Conservation (phyloP, 768 basidiomycete species). For the Brasilioporus rufonigricans region DNA sequence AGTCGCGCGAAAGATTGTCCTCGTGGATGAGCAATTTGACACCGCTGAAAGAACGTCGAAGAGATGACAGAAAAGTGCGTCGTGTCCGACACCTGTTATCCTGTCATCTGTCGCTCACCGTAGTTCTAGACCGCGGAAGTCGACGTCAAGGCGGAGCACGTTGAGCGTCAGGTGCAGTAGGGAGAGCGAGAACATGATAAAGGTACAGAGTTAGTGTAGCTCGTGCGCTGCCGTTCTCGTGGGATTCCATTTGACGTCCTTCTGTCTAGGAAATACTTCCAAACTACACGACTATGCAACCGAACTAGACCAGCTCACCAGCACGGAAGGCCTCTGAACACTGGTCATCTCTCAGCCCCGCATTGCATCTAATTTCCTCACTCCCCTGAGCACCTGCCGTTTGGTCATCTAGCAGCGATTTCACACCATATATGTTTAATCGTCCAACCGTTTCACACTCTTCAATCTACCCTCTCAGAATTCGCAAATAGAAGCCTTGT, state of each 20-base stretch:
- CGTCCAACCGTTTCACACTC: constrained; percentile 15
- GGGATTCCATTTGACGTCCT: constrained; percentile 3
- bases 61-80: constrained; percentile 96
- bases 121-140: constrained; percentile 76
- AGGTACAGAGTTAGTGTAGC: constrained; percentile 77
- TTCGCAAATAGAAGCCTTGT: constrained; percentile 10
- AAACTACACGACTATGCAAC: constrained; percentile 73
- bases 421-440: constrained; percentile 22
- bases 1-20: constrained; percentile 81
- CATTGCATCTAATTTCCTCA: constrained; percentile 7
- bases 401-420: constrained; percentile 15
- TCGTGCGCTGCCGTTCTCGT: background rate
- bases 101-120: constrained; percentile 18
- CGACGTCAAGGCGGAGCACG: constrained; percentile 98
- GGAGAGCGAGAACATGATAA: constrained; percentile 87
- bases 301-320: constrained; percentile 82
- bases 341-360: background rate
- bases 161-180: constrained; percentile 85
- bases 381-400: constrained; percentile 1
- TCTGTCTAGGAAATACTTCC: constrained; percentile 57
- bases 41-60: constrained; percentile 93
- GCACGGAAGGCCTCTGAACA: constrained; percentile 68
- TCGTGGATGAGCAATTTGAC: constrained; percentile 95
- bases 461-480: constrained; percentile 23
- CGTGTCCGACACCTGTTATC: constrained; percentile 9